A percentile compares a stretch with the other conserved stretches of the same genome.
phyloP scores from a whole-genome alignment of 2,329 filamentous ascomycete species.

The Aspergillus nomiae region DNA sequence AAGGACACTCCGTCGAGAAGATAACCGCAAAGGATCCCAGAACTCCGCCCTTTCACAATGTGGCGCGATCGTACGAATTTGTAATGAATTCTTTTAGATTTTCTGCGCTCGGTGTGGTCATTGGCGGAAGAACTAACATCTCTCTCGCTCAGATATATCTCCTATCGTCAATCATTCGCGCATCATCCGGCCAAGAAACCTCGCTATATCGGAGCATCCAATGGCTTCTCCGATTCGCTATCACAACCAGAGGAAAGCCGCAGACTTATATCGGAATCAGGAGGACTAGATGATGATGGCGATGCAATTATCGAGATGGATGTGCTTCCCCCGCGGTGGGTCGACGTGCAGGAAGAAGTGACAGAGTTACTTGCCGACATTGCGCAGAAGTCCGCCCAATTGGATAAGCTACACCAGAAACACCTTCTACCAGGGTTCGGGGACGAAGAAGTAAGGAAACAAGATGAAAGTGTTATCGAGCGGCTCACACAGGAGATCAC shows the following conservation, averaged over 20 bases:
- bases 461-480: constrained; percentile 90
- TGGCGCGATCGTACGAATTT: constrained; percentile 99
- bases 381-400: constrained; percentile 75
- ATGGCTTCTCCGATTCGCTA: constrained; percentile 63
- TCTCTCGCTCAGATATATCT: constrained; percentile 73
- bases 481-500: constrained; percentile 88
- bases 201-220: constrained; percentile 63
- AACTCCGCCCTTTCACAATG: constrained; percentile 66
- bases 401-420: constrained; percentile 94
- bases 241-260: constrained; percentile 69
- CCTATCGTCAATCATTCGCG: constrained; percentile 97
- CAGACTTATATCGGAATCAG: constrained; percentile 79
- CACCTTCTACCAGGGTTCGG: constrained; percentile 96
- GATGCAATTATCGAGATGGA: constrained; percentile 99
- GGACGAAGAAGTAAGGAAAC: constrained; percentile 84
- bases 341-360: constrained; percentile 92
- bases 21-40: constrained; percentile 12
- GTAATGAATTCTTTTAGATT: constrained; percentile 54
- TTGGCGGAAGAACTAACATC: constrained; percentile 1
- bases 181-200: constrained; percentile 89
- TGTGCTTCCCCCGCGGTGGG: constrained; percentile 89
- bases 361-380: constrained; percentile 79
- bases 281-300: constrained; percentile 74
- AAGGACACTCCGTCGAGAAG: constrained; percentile 22
- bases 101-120: not conserved